Conservation (phyloP, 768 basidiomycete genomes). For the Cystoderma amianthinum region DNA sequence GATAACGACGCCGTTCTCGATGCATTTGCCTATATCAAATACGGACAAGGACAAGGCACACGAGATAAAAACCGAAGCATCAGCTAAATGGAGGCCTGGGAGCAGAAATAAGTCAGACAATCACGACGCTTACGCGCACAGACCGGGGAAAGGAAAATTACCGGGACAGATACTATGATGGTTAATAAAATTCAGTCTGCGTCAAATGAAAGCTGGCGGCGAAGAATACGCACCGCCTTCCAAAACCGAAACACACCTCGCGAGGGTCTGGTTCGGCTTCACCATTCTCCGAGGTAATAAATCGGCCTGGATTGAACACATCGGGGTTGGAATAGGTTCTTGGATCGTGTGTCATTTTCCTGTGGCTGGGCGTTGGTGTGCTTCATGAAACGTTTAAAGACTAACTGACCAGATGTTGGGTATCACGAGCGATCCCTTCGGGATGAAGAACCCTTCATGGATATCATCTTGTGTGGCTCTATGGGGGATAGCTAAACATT, state of each 20-base stretch:
- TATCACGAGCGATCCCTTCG: slow-evolving; percentile 47
- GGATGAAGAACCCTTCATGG: slow-evolving; percentile 56
- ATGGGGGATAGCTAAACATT: slow-evolving; percentile 40
- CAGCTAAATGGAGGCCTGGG: slow-evolving; percentile 45
- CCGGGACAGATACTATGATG: slow-evolving; percentile 40
- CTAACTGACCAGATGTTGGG: slow-evolving; percentile 39
- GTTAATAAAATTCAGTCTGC: neutral
- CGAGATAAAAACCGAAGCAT: slow-evolving; percentile 44
- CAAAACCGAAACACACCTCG: slow-evolving; percentile 63
- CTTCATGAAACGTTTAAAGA: slow-evolving; percentile 1
- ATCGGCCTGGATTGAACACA: slow-evolving; percentile 55
- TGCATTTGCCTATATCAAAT: slow-evolving; percentile 39
- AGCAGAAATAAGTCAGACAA: slow-evolving; percentile 5
- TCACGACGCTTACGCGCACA: neutral
- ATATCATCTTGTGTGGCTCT: slow-evolving; percentile 53
- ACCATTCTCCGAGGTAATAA: slow-evolving; percentile 34
- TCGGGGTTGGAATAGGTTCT: slow-evolving; percentile 46
- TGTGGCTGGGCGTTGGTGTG: slow-evolving; percentile 7
- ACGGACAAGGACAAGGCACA: slow-evolving; percentile 46
- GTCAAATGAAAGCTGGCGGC: slow-evolving; percentile 1
- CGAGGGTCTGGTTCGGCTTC: slow-evolving; percentile 50
- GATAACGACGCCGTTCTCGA: slow-evolving; percentile 36
- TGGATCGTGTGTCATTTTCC: slow-evolving; percentile 51
- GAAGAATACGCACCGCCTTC: slow-evolving; percentile 41
- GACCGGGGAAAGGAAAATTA: slow-evolving; percentile 11